phyloP scores from a whole-genome alignment of 2,329 filamentous ascomycete species.

The Aspergillus novoparasiticus region DNA sequence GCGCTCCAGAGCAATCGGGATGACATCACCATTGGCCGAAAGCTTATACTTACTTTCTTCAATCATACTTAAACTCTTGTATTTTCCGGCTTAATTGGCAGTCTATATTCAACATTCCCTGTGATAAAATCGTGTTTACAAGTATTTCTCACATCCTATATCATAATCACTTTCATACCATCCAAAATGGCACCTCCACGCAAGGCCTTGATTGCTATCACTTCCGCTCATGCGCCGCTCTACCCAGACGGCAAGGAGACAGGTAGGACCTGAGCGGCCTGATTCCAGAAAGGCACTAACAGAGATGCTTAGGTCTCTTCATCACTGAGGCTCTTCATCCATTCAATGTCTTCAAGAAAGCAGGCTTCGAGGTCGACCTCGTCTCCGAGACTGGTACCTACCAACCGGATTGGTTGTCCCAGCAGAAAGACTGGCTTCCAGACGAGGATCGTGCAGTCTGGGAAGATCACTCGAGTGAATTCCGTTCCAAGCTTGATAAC shows the following conservation, averaged over 20 bases:
- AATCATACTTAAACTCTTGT: background rate
- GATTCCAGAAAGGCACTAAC: background rate
- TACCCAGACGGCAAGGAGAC: conserved; percentile 11
- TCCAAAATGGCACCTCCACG: conserved; percentile 2
- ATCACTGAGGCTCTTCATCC: conserved; percentile 11
- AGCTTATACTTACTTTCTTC: background rate
- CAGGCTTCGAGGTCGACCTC: conserved; percentile 45
- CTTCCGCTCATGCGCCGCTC: conserved; percentile 8
- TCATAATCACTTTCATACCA: background rate
- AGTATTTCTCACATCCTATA: background rate
- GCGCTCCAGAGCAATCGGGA: background rate
- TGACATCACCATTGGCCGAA: background rate
- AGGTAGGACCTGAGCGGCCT: background rate
- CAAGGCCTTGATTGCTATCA: conserved; percentile 6
- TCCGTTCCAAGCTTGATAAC: conserved; percentile 36
- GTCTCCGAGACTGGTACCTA: conserved; percentile 44
- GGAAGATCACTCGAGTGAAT: conserved; percentile 35
- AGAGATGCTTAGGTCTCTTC: background rate
- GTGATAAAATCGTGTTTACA: background rate
- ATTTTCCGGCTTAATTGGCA: background rate
- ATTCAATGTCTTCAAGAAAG: conserved; percentile 19
- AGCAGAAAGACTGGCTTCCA: conserved; percentile 37
- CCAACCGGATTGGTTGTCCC: conserved; percentile 37
- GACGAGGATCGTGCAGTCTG: conserved; percentile 36
- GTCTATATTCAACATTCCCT: background rate